Conservation (phyloP, 1,139 yeast species). For the Geotrichum bryndzae region DNA sequence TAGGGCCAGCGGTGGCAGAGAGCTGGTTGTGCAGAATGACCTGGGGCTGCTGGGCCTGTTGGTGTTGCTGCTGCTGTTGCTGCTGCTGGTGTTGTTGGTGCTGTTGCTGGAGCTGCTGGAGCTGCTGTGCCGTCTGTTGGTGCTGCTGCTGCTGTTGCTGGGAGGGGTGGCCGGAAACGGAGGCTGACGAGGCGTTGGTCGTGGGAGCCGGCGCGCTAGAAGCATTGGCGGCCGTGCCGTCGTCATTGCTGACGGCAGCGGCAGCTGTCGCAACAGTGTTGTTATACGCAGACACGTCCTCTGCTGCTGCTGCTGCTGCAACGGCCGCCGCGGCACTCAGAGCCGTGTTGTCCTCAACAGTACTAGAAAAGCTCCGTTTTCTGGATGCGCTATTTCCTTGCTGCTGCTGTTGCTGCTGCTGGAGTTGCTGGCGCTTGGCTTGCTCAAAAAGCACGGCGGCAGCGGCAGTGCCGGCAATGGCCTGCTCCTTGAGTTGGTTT, state of each 20-base stretch:
- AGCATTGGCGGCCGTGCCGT: neutral
- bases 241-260: conserved; percentile 5
- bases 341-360: neutral
- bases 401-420: neutral
- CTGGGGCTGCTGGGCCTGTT: neutral
- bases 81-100: neutral
- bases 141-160: neutral
- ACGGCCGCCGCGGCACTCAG: neutral
- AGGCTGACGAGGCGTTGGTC: neutral
- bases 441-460: neutral
- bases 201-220: neutral
- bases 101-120: neutral
- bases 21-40: conserved; percentile 1
- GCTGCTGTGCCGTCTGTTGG: neutral
- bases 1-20: conserved; percentile 16
- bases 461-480: neutral
- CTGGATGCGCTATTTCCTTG: neutral
- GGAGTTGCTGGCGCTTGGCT: neutral
- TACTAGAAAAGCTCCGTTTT: conserved; percentile 1
- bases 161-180: neutral
- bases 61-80: neutral
- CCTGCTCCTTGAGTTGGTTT: conserved; percentile 3
- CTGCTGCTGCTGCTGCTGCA: neutral
- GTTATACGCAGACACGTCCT: conserved; percentile 1
- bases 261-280: conserved; percentile 10